These are phyloP conservation scores for Ballota nigra DNA, from an alignment of 257 asterid species.

Conservation along the genomic window DNA sequence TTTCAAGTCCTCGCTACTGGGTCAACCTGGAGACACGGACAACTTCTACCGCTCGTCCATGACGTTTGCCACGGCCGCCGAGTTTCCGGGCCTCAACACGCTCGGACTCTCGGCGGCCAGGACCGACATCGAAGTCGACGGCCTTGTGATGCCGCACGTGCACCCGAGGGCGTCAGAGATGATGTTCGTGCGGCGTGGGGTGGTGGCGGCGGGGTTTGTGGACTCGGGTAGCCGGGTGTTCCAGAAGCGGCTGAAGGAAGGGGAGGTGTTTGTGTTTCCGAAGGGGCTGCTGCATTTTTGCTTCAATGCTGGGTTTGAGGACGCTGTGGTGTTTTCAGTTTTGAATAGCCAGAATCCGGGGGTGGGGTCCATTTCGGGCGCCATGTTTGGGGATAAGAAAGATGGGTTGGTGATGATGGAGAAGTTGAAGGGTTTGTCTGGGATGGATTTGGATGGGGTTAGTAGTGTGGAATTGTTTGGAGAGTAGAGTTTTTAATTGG, in stretches of 20 bases:
- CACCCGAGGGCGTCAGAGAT: slow-evolving; percentile 80
- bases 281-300: slow-evolving; percentile 69
- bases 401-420: slow-evolving; percentile 26
- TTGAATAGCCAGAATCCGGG: slow-evolving; percentile 85
- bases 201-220: slow-evolving; percentile 51
- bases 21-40: slow-evolving; percentile 44
- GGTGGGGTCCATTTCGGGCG: slow-evolving; percentile 40
- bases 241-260: slow-evolving; percentile 44
- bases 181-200: slow-evolving; percentile 52
- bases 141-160: slow-evolving; percentile 54
- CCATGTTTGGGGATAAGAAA: slow-evolving; percentile 26
- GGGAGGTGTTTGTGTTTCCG: slow-evolving; percentile 69
- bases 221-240: slow-evolving; percentile 48
- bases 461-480: slow-evolving; percentile 36
- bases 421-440: slow-evolving; percentile 31
- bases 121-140: slow-evolving; percentile 62
- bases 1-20: slow-evolving; percentile 54
- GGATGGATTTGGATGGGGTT: slow-evolving; percentile 40
- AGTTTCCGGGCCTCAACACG: slow-evolving; percentile 73
- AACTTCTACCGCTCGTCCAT: slow-evolving; percentile 44
- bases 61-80: slow-evolving; percentile 49
- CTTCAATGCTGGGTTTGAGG: slow-evolving; percentile 56
- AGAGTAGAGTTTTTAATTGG: neutral
- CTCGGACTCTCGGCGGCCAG: slow-evolving; percentile 62
- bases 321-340: slow-evolving; percentile 48